Conservation (phyloP, 2,329 filamentous ascomycete genomes). For the Monosporascus cannonballus region DNA sequence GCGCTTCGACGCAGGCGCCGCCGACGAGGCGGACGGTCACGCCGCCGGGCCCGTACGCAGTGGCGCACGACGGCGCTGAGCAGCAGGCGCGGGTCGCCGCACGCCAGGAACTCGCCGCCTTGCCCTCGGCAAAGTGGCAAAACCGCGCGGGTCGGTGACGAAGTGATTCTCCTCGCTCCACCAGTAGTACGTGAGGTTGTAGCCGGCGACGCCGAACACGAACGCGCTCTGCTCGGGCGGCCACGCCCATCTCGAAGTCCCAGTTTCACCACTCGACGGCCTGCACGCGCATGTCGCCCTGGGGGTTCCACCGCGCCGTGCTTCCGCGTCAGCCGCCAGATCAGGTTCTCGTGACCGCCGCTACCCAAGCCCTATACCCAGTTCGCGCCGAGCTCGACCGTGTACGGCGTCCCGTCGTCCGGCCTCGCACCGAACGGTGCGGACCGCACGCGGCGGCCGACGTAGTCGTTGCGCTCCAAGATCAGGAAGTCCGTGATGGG, state of each 20-base stretch:
- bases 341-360: conserved; percentile 47
- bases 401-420: conserved; percentile 48
- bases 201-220: conserved; percentile 47
- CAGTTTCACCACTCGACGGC: conserved; percentile 53
- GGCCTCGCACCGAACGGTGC: conserved; percentile 45
- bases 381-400: conserved; percentile 61
- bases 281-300: conserved; percentile 46
- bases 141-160: conserved; percentile 56
- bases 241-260: conserved; percentile 50
- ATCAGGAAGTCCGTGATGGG: conserved; percentile 60
- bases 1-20: conserved; percentile 18
- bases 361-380: conserved; percentile 40
- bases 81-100: conserved; percentile 49
- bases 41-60: conserved; percentile 42
- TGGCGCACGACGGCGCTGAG: conserved; percentile 52
- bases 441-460: conserved; percentile 58
- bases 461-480: conserved; percentile 54
- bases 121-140: conserved; percentile 48
- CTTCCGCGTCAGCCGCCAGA: conserved; percentile 58
- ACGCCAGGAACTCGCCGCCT: conserved; percentile 51
- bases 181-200: conserved; percentile 57
- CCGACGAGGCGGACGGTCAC: too few relatives aligned
- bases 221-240: conserved; percentile 50
- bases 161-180: conserved; percentile 58
- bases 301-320: conserved; percentile 50